Percentiles rank a stretch among this genome's conserved stretches.
Conservation (phyloP, 1,284 basidiomycete genomes). For the Tilletia setariae region DNA sequence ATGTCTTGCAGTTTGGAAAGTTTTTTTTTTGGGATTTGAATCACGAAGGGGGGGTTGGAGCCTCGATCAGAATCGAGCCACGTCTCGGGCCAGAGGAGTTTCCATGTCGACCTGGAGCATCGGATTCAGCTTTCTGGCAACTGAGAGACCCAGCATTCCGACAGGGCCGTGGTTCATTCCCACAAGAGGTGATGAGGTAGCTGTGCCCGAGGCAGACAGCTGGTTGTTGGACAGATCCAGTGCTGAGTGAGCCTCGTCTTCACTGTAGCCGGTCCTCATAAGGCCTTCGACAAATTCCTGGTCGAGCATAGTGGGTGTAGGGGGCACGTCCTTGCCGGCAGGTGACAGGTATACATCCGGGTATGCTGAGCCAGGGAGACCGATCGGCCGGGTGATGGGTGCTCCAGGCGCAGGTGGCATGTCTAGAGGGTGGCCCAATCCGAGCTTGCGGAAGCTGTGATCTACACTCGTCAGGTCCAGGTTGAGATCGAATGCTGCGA, state of each 20-base stretch:
- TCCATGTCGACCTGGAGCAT: slow-evolving; percentile 1
- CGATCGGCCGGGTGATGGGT: neutral
- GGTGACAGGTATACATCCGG: neutral
- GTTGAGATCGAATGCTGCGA: no score
- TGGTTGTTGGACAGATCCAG: no score
- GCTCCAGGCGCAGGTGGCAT: neutral
- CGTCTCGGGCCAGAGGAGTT: slow-evolving; percentile 4
- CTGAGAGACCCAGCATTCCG: neutral
- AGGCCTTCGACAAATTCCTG: slow-evolving; percentile 9
- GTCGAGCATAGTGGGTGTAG: slow-evolving; percentile 3
- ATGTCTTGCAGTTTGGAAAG: no score
- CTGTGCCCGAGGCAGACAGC: no score
- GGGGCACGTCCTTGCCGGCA: no score
- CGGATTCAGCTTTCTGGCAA: neutral
- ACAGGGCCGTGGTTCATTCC: no score
- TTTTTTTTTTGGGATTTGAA: no score
- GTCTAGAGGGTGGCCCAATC: slow-evolving; percentile 3
- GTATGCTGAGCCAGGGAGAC: neutral
- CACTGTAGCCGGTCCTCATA: slow-evolving; percentile 12
- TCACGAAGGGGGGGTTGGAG: no score
- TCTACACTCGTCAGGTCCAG: no score
- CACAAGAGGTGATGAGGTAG: no score
- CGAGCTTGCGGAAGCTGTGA: neutral
- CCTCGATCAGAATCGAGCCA: slow-evolving; percentile 1
- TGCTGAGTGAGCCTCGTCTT: neutral